Base-by-base conservation (phyloP, 192 early-diverging fungal species). In the Physocladia obscura region DNA sequence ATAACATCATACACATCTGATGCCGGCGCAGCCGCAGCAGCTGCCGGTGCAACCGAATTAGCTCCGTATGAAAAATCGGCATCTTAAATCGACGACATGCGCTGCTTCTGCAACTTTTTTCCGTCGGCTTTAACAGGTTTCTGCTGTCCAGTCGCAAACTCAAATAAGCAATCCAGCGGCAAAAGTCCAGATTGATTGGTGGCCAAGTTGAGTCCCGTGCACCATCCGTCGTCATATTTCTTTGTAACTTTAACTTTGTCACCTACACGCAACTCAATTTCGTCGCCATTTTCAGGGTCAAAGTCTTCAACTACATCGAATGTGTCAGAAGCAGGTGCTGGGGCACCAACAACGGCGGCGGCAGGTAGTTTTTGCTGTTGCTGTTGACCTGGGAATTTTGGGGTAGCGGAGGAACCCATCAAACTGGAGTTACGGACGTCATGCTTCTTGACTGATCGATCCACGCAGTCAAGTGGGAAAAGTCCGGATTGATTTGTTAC, bases 191-290 rank as follows among this genome's bases (percentile, higher is more conserved):
- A 13, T 29, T 34, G 13, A 5, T 37, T 59, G n/a, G 67, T 69
- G 15, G 56, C 32, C 11, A 60, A 31, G 44, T 69, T 69, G 4
- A 47, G 15, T 15, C 67, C 67, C 21, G 57, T 59, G 6, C 55
- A 49, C 67, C 67, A 69, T 4, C 67, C 67, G 56, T 69, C 30
- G 44, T 31, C 52, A 27, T 26, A 31, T 51, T 64, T 21, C 47
- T 64, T 64, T 8, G 6, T 11, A 8, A 64, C 31, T 21, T 40
- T 19, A 44, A 67, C 32, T 5, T 56, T 57, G 51, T 67, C 64
- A 19, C 51, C 51, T 4, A 67, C 32, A 4, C 64, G 48, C 8
- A 67, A 50, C 27, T 67, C 64, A 24, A 67, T 29, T 31, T 67
- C 64, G 36, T 67, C 64, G 4, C 21, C 49, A 29, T 49, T 67